Conservation (phyloP, 805 yeast genomes). For the Pichia cabralensis region DNA sequence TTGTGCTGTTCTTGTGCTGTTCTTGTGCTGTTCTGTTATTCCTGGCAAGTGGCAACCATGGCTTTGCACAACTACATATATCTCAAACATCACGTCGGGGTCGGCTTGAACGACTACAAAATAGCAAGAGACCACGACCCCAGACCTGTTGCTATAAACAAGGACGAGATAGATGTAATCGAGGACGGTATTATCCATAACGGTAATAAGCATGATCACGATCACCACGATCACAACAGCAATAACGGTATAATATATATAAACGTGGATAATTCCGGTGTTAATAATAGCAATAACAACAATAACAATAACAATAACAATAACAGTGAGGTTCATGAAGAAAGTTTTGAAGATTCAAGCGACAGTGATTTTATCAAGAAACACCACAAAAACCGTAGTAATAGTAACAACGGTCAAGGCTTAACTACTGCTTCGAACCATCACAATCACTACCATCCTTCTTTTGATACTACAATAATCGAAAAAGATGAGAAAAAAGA, state of each 20-base stretch:
- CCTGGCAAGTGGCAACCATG: too few species aligned
- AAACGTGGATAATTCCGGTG: too few species aligned
- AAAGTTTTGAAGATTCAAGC: conserved; percentile 2
- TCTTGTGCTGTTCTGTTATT: neutral
- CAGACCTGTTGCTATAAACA: conserved; percentile 12
- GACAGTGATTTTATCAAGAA: conserved; percentile 2
- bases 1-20: neutral
- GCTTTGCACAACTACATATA: conserved; percentile 37
- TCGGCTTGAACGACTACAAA: conserved; percentile 18
- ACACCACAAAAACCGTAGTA: too few species aligned
- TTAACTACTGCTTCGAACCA: too few species aligned
- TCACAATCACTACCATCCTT: neutral
- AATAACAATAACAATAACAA: neutral
- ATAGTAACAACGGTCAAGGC: too few species aligned
- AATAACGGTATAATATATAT: neutral
- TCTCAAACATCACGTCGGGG: conserved; percentile 31
- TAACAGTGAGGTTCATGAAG: neutral
- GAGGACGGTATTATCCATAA: too few species aligned
- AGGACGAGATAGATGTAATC: too few species aligned
- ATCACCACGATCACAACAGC: neutral
- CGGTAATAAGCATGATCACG: neutral
- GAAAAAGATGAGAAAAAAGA: too few species aligned
- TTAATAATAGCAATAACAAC: too few species aligned
- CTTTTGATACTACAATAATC: too few species aligned
- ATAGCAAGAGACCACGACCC: conserved; percentile 30